These are phyloP conservation scores for Starmerella vaccinii DNA, from an alignment of 805 yeast species.

Conservation along the genomic window DNA sequence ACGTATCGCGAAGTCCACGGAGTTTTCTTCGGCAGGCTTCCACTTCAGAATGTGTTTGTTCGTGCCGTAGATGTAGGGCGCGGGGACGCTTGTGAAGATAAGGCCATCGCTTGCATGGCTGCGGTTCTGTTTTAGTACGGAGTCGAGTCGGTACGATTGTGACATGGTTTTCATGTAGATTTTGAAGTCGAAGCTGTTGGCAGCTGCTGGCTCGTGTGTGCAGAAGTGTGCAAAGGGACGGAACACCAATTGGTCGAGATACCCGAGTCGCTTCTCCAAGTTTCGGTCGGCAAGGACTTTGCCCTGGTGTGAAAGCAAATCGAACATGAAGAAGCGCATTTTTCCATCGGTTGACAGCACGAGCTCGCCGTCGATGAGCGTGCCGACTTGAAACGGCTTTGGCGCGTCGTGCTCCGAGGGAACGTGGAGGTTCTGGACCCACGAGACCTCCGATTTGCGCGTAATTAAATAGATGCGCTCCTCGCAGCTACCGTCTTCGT, in stretches of 20 bases:
- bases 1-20: constrained; percentile 73
- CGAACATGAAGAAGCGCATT: constrained; percentile 76
- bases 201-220: constrained; percentile 57
- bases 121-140: constrained; percentile 59
- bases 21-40: constrained; percentile 95
- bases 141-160: constrained; percentile 63
- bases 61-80: constrained; percentile 82
- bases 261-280: constrained; percentile 73
- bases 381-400: constrained; percentile 66
- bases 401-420: constrained; percentile 45
- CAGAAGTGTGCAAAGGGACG: constrained; percentile 72
- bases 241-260: constrained; percentile 68
- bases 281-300: constrained; percentile 57
- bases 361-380: constrained; percentile 88
- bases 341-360: constrained; percentile 43
- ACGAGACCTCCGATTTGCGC: constrained; percentile 75
- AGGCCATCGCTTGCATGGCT: constrained; percentile 91
- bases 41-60: constrained; percentile 80
- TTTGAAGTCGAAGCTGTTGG: constrained; percentile 71
- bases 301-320: constrained; percentile 77
- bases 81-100: constrained; percentile 80
- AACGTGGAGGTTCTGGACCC: constrained; percentile 70
- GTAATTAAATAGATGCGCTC: constrained; percentile 87
- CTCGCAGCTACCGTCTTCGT: constrained; percentile 37
- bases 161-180: constrained; percentile 83